These are phyloP conservation scores for Globisporangium barbulae DNA, from an alignment of 352 stramenopile species.

Conservation along the genomic window DNA sequence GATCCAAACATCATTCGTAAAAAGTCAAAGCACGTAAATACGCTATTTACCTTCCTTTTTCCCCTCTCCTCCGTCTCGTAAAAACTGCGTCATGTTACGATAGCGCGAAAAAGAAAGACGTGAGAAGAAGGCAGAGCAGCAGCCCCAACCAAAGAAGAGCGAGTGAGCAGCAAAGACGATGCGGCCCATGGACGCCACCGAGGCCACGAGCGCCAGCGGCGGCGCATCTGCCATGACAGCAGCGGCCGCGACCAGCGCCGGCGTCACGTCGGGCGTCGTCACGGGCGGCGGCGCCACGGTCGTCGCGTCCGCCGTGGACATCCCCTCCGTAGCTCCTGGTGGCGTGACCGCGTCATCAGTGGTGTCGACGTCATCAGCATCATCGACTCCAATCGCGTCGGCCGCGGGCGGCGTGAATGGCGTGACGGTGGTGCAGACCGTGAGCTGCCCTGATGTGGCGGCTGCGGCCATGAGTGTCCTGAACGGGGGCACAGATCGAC, in stretches of 20 bases:
- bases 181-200: conserved; percentile 11
- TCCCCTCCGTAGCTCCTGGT: conserved; percentile 4
- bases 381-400: conserved; percentile 20
- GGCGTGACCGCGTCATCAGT: conserved; percentile 8
- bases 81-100: conserved; percentile 9
- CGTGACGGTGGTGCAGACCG: conserved; percentile 4
- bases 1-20: not conserved
- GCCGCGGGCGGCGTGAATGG: conserved; percentile 10
- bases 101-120: conserved; percentile 11
- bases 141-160: conserved; percentile 5
- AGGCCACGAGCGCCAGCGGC: not conserved
- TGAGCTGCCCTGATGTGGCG: conserved; percentile 14
- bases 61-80: not conserved
- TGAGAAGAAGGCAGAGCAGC: conserved; percentile 11
- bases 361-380: conserved; percentile 12
- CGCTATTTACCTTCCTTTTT: not conserved
- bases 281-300: conserved; percentile 5
- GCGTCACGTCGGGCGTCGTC: not conserved
- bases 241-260: not conserved
- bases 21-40: conserved; percentile 11
- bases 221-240: conserved; percentile 1
- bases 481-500: conserved; percentile 3
- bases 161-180: not conserved
- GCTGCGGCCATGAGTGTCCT: conserved; percentile 17
- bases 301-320: conserved; percentile 9